Conservation (phyloP, 2,329 filamentous ascomycete species). For the Colletotrichum incanum region DNA sequence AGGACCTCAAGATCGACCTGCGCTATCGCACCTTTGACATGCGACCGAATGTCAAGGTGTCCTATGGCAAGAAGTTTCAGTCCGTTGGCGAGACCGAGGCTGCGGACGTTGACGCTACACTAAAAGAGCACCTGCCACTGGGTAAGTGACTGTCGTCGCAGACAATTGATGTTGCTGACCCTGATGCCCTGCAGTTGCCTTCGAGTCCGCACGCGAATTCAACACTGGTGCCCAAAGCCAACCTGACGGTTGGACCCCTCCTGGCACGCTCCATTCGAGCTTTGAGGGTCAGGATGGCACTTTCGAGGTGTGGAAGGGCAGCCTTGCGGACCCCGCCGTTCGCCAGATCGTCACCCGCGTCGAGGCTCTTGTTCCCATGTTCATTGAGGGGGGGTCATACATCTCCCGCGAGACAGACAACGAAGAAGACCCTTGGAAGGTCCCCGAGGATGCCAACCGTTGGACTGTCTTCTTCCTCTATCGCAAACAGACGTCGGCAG, state of each 20-base stretch:
- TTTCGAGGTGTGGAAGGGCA: slow-evolving; percentile 90
- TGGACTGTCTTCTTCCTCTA: slow-evolving; percentile 96
- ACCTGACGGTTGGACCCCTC: slow-evolving; percentile 74
- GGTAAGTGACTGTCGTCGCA: slow-evolving; percentile 60
- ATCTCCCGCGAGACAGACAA: slow-evolving; percentile 67
- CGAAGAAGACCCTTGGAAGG: slow-evolving; percentile 51
- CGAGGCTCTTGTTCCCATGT: slow-evolving; percentile 87
- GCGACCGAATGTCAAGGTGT: slow-evolving; percentile 81
- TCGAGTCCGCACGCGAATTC: slow-evolving; percentile 75
- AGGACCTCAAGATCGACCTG: slow-evolving; percentile 82
- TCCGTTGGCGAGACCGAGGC: slow-evolving; percentile 78
- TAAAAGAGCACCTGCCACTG: slow-evolving; percentile 78
- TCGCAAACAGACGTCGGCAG: slow-evolving; percentile 69
- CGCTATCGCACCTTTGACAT: slow-evolving; percentile 80
- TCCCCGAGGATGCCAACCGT: slow-evolving; percentile 75
- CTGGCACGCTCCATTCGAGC: slow-evolving; percentile 79
- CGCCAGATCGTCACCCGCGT: slow-evolving; percentile 83
- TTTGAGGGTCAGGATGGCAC: slow-evolving; percentile 74
- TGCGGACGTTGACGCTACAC: slow-evolving; percentile 76
- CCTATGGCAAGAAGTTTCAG: slow-evolving; percentile 80
- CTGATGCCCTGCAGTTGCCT: slow-evolving; percentile 69
- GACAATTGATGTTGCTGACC: neutral
- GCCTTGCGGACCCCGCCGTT: slow-evolving; percentile 78
- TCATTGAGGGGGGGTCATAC: slow-evolving; percentile 92
- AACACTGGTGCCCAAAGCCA: slow-evolving; percentile 62